phyloP scores from a whole-genome alignment of 352 stramenopile genomes.

The Globisporangium cystogenes region DNA sequence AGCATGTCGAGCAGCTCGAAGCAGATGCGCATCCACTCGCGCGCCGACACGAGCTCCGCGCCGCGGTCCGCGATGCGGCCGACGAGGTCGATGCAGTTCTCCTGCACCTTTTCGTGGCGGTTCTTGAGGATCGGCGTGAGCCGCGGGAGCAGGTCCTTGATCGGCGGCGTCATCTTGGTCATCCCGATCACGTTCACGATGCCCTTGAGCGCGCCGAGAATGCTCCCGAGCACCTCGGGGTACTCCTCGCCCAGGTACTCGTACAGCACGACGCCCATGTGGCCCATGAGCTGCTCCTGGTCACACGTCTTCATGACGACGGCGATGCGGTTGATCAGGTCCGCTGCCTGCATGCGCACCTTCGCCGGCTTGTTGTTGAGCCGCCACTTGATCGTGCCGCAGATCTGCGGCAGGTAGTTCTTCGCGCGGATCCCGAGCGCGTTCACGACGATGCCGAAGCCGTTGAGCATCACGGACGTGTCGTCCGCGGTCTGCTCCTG shows the following conservation, averaged over 20 bases:
- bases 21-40: conserved; percentile 99
- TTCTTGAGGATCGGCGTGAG: conserved; percentile 99
- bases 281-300: conserved; percentile 98
- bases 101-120: conserved; percentile 98
- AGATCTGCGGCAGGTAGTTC: conserved; percentile 98
- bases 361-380: conserved; percentile 99
- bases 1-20: conserved; percentile 99
- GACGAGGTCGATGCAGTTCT: conserved; percentile 99
- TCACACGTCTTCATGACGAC: conserved; percentile 98
- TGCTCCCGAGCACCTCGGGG: conserved; percentile 97
- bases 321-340: conserved; percentile 98
- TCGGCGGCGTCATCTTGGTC: conserved; percentile 99
- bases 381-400: conserved; percentile 98
- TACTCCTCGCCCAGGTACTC: conserved; percentile 99
- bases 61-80: conserved; percentile 97
- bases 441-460: conserved; percentile 98
- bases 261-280: conserved; percentile 99
- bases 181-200: conserved; percentile 99
- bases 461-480: conserved; percentile 95
- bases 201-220: conserved; percentile 96
- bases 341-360: conserved; percentile 98
- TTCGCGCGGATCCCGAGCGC: conserved; percentile 96
- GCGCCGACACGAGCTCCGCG: conserved; percentile 96
- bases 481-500: conserved; percentile 96
- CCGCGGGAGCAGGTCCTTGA: conserved; percentile 97